A percentile compares a stretch with the other conserved stretches of the same genome.
Conservation (phyloP, 2,329 filamentous ascomycete genomes). For the Ophiobolus disseminans region DNA sequence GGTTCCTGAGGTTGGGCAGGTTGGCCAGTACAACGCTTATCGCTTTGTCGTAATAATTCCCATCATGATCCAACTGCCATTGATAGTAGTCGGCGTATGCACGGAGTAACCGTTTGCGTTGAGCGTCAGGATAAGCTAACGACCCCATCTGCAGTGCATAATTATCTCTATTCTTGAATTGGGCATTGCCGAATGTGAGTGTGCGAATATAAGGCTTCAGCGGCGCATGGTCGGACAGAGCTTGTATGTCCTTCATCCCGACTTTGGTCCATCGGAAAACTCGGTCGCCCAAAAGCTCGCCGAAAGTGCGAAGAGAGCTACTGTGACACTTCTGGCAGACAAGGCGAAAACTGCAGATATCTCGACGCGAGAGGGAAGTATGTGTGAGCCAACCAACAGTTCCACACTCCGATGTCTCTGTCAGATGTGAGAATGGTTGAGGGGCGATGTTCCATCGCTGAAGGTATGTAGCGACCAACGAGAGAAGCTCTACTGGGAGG, state of each 20-base stretch:
- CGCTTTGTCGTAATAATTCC: too few species aligned
- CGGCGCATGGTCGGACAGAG: neutral
- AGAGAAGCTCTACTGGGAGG: conserved; percentile 3
- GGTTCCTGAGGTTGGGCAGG: neutral
- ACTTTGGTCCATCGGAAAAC: conserved; percentile 5
- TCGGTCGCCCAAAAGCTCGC: conserved; percentile 1
- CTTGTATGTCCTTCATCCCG: conserved; percentile 4
- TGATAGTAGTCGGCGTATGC: too few species aligned
- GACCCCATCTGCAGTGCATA: too few species aligned
- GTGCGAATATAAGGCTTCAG: conserved; percentile 4
- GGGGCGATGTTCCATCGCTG: neutral
- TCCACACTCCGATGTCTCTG: neutral
- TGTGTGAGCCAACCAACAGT: neutral
- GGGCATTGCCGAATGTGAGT: conserved; percentile 7
- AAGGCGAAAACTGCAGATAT: conserved; percentile 8
- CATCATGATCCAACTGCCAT: too few species aligned
- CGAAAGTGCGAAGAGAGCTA: conserved; percentile 4
- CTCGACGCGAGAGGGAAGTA: neutral
- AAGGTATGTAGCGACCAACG: neutral
- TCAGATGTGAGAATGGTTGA: neutral
- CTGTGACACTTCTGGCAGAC: neutral
- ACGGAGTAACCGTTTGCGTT: too few species aligned
- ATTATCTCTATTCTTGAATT: neutral
- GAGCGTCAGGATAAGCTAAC: too few species aligned
- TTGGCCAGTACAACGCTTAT: too few species aligned